Conservation (phyloP, 1,284 basidiomycete species). For the Fomitiporia mediterranea region DNA sequence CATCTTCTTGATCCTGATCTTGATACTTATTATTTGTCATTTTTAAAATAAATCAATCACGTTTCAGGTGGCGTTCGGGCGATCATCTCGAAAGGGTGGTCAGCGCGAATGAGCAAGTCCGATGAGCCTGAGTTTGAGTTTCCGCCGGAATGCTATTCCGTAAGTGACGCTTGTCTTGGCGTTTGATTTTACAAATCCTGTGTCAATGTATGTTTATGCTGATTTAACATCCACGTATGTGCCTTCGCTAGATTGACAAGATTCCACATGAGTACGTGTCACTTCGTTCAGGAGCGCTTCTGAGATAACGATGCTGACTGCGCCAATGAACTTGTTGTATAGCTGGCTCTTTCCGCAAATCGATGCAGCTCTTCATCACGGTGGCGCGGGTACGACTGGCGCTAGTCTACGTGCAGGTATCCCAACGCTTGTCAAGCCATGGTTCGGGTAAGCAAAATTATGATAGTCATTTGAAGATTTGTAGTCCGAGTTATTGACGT, state of each 20-base stretch:
- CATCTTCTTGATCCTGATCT: no score
- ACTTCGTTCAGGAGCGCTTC: background rate
- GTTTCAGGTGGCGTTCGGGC: slow-evolving; percentile 55
- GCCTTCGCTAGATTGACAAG: slow-evolving; percentile 45
- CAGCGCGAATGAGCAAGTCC: slow-evolving; percentile 47
- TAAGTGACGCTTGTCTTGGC: slow-evolving; percentile 29
- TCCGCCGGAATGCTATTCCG: slow-evolving; percentile 40
- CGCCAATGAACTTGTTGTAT: background rate
- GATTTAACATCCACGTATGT: slow-evolving; percentile 8
- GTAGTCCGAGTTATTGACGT: background rate
- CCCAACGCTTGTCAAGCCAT: slow-evolving; percentile 72
- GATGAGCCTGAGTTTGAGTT: slow-evolving; percentile 37
- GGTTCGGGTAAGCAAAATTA: slow-evolving; percentile 41
- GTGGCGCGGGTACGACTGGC: slow-evolving; percentile 71
- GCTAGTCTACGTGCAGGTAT: slow-evolving; percentile 65
- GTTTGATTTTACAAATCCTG: slow-evolving; percentile 22
- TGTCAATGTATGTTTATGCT: slow-evolving; percentile 16
- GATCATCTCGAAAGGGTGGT: slow-evolving; percentile 78
- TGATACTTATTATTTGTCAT: no score
- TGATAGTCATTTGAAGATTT: background rate
- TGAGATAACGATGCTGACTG: background rate
- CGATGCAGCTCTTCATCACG: slow-evolving; percentile 65
- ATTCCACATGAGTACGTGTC: slow-evolving; percentile 61
- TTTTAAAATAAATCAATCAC: background rate
- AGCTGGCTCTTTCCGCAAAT: slow-evolving; percentile 74